Base-by-base conservation (phyloP, 768 basidiomycete genomes). In the Lactarius sp. region DNA sequence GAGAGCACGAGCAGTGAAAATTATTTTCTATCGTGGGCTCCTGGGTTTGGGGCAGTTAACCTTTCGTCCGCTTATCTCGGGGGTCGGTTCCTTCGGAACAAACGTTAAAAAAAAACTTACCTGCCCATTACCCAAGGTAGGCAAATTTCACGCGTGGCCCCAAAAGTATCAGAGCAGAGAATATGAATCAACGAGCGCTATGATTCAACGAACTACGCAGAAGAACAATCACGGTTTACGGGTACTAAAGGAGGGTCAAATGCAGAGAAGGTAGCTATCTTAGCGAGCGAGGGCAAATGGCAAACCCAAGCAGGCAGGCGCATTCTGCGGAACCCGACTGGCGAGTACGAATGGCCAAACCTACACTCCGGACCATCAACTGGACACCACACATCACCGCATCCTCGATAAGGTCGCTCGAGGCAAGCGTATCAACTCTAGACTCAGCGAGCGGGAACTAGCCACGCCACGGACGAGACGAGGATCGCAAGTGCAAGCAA, bases 331-430 rank as follows among this genome's bases (percentile, higher is more conserved):
- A 52, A 52, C 68, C 62, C 68, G 68, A 52, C 68, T 68, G 62
- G 66, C 68, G 68, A 67, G 66, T 59, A 66, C 66, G 66, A 67
- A 67, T 60, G 41, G 49, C 63, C 58, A 31, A 44, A 51, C 54
- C 59, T 39, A 56, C 47, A 56, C 58, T 18, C 56, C 34, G 22
- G 20, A 67, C 49, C 27, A 60, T 49, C 54, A 7, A 47, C 66
- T 33, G 42, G 8, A 52, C 59, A 27, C 50, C 47, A 44, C 34
- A 46, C 42, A 13, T 31, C 46, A 42, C 51, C 52, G 20, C 53
- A 20, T 57, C 54, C 49, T 49, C 64, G 41, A 52, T n/a, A 57
- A 34, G 55, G 56, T 55, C 50, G 20, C 65, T 49, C 13, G 10
- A 61, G 33, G 56, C 65, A 52, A 42, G 46, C 55, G 27, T 16